A percentile compares a stretch with the other conserved stretches of the same genome.
phyloP scores from a whole-genome alignment of 352 stramenopile species.

The Pythium dissimile region DNA sequence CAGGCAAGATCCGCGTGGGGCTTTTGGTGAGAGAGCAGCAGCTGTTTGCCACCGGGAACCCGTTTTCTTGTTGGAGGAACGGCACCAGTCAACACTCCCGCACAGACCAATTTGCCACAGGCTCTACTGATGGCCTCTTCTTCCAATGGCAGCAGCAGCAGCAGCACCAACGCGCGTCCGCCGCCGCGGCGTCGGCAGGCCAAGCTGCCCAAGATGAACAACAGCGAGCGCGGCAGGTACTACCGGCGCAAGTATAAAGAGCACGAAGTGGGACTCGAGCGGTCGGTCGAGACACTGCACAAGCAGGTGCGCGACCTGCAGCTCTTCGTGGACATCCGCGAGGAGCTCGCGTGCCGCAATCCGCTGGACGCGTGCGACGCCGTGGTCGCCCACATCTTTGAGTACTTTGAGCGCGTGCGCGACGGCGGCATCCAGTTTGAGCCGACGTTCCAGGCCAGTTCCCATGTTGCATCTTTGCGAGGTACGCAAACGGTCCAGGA shows the following conservation, averaged over 20 bases:
- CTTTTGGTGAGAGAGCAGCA: too few relatives aligned
- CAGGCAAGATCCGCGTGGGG: too few relatives aligned
- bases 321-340: constrained; percentile 31
- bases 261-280: constrained; percentile 43
- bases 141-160: too few relatives aligned
- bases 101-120: too few relatives aligned
- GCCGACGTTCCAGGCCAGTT: constrained; percentile 3
- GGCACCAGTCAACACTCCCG: too few relatives aligned
- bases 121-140: not conserved
- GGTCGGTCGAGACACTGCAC: constrained; percentile 29
- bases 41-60: too few relatives aligned
- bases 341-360: constrained; percentile 23
- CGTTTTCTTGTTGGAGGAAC: too few relatives aligned
- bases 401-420: constrained; percentile 15
- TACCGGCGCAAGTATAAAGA: constrained; percentile 59
- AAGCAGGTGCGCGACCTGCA: constrained; percentile 37
- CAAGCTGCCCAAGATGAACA: constrained; percentile 63
- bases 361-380: not conserved
- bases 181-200: constrained; percentile 11
- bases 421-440: constrained; percentile 10
- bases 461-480: too few relatives aligned
- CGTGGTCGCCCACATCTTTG: constrained; percentile 12
- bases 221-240: constrained; percentile 65
- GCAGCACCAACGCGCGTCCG: too few relatives aligned
- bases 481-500: too few relatives aligned